Percentiles rank a stretch among this genome's conserved stretches.
These are phyloP conservation scores for Lactarius quietus DNA, from an alignment of 768 basidiomycete species.

Conservation along the genomic window DNA sequence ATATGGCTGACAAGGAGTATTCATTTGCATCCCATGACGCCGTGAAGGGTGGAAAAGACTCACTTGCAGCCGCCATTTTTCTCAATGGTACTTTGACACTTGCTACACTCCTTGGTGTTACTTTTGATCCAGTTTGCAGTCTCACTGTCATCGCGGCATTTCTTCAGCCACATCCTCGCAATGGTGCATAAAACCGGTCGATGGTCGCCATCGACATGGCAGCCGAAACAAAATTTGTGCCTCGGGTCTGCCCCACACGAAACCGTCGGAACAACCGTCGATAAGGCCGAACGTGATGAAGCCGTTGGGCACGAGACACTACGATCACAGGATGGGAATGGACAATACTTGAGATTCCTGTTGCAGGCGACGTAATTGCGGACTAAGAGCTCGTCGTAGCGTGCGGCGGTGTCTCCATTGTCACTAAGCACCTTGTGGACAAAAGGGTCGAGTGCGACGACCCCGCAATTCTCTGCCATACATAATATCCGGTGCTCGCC, in stretches of 20 bases:
- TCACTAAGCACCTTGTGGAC: constrained; percentile 53
- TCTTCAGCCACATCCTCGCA: constrained; percentile 92
- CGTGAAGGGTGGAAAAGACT: constrained; percentile 36
- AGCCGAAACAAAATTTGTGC: constrained; percentile 95
- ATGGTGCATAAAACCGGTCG: constrained; percentile 87
- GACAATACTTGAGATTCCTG: constrained; percentile 86
- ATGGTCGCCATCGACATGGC: constrained; percentile 83
- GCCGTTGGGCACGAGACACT: constrained; percentile 90
- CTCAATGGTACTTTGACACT: constrained; percentile 98
- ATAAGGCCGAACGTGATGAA: constrained; percentile 66
- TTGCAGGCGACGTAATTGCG: constrained; percentile 88
- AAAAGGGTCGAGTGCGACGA: constrained; percentile 63
- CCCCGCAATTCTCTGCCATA: constrained; percentile 75
- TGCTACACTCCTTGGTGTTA: constrained; percentile 96
- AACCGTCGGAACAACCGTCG: constrained; percentile 84
- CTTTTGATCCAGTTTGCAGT: constrained; percentile 99
- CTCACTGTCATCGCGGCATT: constrained; percentile 96
- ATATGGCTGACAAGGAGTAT: constrained; percentile 67
- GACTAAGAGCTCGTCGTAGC: constrained; percentile 84
- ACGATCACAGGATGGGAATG: constrained; percentile 89
- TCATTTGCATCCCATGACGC: constrained; percentile 21
- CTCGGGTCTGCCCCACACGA: constrained; percentile 64
- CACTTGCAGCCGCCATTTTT: constrained; percentile 99
- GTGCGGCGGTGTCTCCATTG: constrained; percentile 52
- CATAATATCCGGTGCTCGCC: constrained; percentile 70